Conservation (phyloP, 768 basidiomycete genomes). For the Kwoniella mangroviensis region DNA sequence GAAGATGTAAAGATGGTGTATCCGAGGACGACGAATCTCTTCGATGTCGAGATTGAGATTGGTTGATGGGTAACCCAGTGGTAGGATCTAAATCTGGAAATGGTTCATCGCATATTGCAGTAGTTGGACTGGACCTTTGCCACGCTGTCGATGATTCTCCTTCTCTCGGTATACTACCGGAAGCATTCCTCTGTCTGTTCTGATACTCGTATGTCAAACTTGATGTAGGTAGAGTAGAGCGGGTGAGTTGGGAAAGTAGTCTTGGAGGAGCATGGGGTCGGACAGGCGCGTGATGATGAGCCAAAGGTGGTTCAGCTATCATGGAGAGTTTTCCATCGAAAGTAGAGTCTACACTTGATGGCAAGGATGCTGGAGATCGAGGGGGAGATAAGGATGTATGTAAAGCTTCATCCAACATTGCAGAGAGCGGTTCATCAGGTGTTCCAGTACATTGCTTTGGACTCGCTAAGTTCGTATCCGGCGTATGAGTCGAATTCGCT, state of each 20-base stretch:
- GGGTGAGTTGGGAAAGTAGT: conserved; percentile 42
- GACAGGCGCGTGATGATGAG: conserved; percentile 38
- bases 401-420: conserved; percentile 30
- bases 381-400: conserved; percentile 26
- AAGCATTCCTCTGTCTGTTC: background rate
- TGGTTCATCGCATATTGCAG: conserved; percentile 23
- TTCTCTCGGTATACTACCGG: conserved; percentile 4
- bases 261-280: conserved; percentile 27
- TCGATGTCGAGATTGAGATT: background rate
- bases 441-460: conserved; percentile 10
- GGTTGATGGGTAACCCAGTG: conserved; percentile 43
- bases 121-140: conserved; percentile 25
- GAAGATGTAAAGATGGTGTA: conserved; percentile 43
- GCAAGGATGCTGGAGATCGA: conserved; percentile 19
- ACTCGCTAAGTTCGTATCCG: background rate
- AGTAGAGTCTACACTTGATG: conserved; percentile 25
- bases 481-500: background rate
- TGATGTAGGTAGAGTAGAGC: conserved; percentile 45
- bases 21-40: conserved; percentile 23
- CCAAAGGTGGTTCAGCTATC: conserved; percentile 40
- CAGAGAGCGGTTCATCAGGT: conserved; percentile 20
- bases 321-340: conserved; percentile 22
- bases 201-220: conserved; percentile 39
- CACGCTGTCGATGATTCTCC: conserved; percentile 36
- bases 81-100: conserved; percentile 51